These are phyloP conservation scores for Cadophora luteo-olivacea DNA, from an alignment of 2,329 filamentous ascomycete species.

Conservation along the genomic window DNA sequence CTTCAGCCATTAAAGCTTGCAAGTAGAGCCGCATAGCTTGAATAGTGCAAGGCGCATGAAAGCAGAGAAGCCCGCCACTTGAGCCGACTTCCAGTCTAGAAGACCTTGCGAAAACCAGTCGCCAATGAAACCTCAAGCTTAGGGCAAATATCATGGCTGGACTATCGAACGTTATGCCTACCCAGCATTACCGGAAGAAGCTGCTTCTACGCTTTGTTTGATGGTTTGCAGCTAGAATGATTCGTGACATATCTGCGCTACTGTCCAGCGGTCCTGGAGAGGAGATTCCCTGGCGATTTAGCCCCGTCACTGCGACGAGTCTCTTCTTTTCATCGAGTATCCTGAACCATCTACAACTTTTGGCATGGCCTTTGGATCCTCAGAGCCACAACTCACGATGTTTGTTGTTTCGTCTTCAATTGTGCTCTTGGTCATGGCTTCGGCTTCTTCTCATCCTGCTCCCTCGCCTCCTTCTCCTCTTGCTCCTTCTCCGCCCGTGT, in stretches of 20 bases:
- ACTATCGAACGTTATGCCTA: background rate
- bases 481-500: constrained; percentile 24
- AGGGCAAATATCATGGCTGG: background rate
- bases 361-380: background rate
- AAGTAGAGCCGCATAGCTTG: background rate
- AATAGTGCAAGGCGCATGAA: background rate
- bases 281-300: background rate
- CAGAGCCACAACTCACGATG: background rate
- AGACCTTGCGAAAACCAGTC: background rate
- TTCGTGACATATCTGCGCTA: constrained; percentile 13
- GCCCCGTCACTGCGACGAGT: background rate
- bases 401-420: background rate
- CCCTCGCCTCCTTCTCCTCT: constrained; percentile 16
- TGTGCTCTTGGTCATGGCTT: constrained; percentile 3
- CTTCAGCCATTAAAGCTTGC: background rate
- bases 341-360: background rate
- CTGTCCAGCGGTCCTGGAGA: background rate
- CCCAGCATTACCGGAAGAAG: background rate
- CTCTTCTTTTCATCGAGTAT: constrained; percentile 2
- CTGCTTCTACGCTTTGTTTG: background rate
- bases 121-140: background rate
- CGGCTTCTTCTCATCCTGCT: constrained; percentile 13
- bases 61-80: background rate
- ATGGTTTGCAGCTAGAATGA: background rate
- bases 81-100: background rate